These are phyloP conservation scores for Amphirosellinia nigrospora DNA, from an alignment of 495 filamentous ascomycete species.

Conservation along the genomic window DNA sequence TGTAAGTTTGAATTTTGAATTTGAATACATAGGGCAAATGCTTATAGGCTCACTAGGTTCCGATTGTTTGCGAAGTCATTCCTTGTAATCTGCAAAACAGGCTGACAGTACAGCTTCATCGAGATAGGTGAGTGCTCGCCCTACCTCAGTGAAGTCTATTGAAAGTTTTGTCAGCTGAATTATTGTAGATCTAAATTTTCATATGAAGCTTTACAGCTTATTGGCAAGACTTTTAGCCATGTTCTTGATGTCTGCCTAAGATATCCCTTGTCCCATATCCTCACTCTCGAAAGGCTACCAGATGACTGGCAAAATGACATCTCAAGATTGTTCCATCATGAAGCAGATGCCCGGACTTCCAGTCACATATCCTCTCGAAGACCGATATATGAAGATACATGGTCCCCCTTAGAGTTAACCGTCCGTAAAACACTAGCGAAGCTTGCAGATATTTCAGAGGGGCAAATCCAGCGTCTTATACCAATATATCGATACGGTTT, in stretches of 20 bases:
- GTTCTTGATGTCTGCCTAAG: conserved; percentile 45
- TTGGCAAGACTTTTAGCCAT: conserved; percentile 56
- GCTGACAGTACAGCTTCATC: conserved; percentile 54
- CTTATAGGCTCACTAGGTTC: conserved; percentile 49
- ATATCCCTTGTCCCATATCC: conserved; percentile 42
- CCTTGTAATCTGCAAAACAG: conserved; percentile 53
- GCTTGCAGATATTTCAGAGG: conserved; percentile 56
- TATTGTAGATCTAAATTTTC: conserved; percentile 48
- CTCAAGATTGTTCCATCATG: conserved; percentile 17
- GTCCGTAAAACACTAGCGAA: conserved; percentile 63
- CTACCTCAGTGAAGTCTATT: background rate
- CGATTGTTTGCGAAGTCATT: conserved; percentile 71
- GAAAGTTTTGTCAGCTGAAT: conserved; percentile 21
- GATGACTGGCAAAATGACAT: conserved; percentile 28
- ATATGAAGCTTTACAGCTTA: conserved; percentile 41
- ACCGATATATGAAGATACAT: conserved; percentile 36
- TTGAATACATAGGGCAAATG: background rate
- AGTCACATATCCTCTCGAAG: background rate
- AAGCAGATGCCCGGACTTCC: background rate
- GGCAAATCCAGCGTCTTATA: conserved; percentile 62
- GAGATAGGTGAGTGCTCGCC: conserved; percentile 42
- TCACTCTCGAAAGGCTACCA: conserved; percentile 23
- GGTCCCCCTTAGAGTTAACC: conserved; percentile 55
- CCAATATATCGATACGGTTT: conserved; percentile 85
- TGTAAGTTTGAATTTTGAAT: conserved; percentile 44